Base-by-base conservation (phyloP, 2,329 filamentous ascomycete genomes). In the Seiridium unicorne region DNA sequence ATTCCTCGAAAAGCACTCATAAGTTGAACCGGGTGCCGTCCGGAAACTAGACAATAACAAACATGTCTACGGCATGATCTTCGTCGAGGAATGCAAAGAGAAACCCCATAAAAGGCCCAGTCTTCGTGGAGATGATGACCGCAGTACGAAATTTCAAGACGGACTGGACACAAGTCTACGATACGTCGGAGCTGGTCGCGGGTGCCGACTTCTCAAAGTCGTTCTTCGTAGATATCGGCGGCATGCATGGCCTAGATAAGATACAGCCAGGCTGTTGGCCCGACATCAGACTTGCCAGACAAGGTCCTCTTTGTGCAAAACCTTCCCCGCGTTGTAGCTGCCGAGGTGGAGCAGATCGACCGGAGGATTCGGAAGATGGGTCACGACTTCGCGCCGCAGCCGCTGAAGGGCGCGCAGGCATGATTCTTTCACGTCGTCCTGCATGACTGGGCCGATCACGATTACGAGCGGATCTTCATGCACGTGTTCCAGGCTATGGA, bases 151-250 rank as follows among this genome's bases (percentile, higher is more conserved):
- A 58, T 40, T 61, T 64, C 8, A 68, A 68, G 47, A 56, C 64
- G 44, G 59, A 61, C 18, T 72, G 70, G 69, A 63, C 68, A 1
- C 53, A 68, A 5, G 66, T 68, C 48, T 71, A 67, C 51, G 66
- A 70, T 55, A 70, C 68, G 2, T 51, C 31, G 2, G 44, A 62
- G 3, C 60, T 71, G 3, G n/a, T 72, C 3, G 58, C 68, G 0
- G 67, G 69, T 0, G 67, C 67, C 1, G 61, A 68, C 4, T 69
- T 71, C 3, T 68, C 68, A 0, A 66, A 69, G 2, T 70, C 77
- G 5, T 57, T 79, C 3, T 49, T 68, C 10, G 75, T 79, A 10
- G 77, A 79, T 40, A 65, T 79, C 2, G 77, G 77, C 5, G 77
- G 77, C 0, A 74, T 73, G 51, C 69, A 74, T 36, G 77, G 77